Percentiles rank a stretch among this genome's conserved stretches.
phyloP scores from a whole-genome alignment of 2,329 filamentous ascomycete species.

The Ascosphaera aggregata region DNA sequence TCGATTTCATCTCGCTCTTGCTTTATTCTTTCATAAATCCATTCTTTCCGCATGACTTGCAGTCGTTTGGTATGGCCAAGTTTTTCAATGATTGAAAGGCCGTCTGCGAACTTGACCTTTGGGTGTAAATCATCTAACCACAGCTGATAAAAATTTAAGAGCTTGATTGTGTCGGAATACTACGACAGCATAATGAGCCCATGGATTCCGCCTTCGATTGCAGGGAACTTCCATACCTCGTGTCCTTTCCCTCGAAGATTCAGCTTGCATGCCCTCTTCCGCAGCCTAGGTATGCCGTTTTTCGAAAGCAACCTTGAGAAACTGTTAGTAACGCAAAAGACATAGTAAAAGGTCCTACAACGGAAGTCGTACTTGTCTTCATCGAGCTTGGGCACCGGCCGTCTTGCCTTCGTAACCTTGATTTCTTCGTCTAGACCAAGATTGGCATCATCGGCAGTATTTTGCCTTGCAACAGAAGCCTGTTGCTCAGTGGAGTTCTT shows the following conservation, averaged over 20 bases:
- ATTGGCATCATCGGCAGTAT: constrained; percentile 5
- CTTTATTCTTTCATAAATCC: constrained; percentile 47
- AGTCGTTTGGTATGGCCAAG: constrained; percentile 66
- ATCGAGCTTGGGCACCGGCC: constrained; percentile 68
- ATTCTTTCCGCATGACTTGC: constrained; percentile 49
- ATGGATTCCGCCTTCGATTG: not conserved
- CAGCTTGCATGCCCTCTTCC: constrained; percentile 43
- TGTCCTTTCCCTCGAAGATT: constrained; percentile 85
- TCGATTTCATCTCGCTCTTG: constrained; percentile 1
- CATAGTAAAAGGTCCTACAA: not conserved
- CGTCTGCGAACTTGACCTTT: constrained; percentile 82
- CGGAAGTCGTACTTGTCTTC: constrained; percentile 36
- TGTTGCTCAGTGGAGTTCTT: constrained; percentile 1
- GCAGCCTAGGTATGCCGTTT: constrained; percentile 61
- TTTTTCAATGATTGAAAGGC: constrained; percentile 76
- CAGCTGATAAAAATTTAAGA: constrained; percentile 79
- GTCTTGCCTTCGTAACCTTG: constrained; percentile 44
- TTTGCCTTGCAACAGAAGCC: not conserved
- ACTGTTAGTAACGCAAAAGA: not conserved
- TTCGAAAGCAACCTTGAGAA: constrained; percentile 48
- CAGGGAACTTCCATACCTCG: constrained; percentile 32
- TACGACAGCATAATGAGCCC: constrained; percentile 12
- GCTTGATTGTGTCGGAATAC: constrained; percentile 62
- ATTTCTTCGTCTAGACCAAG: constrained; percentile 76
- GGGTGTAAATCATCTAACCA: constrained; percentile 96